Conservation (phyloP, 495 filamentous ascomycete genomes). For the Cenococcum geophilum region DNA sequence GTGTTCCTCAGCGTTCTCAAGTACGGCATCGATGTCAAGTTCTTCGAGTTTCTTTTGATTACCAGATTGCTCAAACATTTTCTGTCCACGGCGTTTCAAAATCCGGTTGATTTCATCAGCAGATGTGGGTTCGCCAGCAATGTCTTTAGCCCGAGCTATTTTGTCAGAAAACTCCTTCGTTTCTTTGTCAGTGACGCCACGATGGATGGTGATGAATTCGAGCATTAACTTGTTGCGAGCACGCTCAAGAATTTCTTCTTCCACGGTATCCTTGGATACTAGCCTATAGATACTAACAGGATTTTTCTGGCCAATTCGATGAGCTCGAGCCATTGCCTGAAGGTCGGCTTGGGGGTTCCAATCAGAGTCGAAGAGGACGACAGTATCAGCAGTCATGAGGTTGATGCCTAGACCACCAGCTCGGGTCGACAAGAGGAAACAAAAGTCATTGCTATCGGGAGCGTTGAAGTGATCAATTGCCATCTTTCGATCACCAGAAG, state of each 20-base stretch:
- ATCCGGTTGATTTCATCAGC: conserved; percentile 89
- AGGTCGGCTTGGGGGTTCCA: conserved; percentile 99
- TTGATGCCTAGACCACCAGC: conserved; percentile 97
- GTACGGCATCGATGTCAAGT: conserved; percentile 95
- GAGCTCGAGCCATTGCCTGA: conserved; percentile 96
- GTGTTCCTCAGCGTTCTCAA: conserved; percentile 92
- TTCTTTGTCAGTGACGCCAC: conserved; percentile 87
- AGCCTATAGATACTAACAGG: conserved; percentile 93
- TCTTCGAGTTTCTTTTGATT: conserved; percentile 96
- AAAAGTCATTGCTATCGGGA: conserved; percentile 87
- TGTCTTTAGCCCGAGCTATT: conserved; percentile 47
- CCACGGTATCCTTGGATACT: conserved; percentile 95
- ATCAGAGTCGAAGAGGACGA: conserved; percentile 96
- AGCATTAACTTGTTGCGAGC: conserved; percentile 96
- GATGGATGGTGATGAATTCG: conserved; percentile 96
- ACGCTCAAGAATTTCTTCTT: conserved; percentile 93
- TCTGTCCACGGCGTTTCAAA: conserved; percentile 86
- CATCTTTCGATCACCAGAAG: conserved; percentile 71
- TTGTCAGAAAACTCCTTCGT: conserved; percentile 66
- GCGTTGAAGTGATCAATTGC: conserved; percentile 99
- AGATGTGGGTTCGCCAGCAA: conserved; percentile 65
- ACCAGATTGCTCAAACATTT: conserved; percentile 93
- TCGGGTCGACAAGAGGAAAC: conserved; percentile 89
- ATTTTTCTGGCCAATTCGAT: conserved; percentile 93
- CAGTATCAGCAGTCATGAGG: conserved; percentile 96